Conservation (phyloP, 2,329 filamentous ascomycete species). For the Tolypocladium nubicola region DNA sequence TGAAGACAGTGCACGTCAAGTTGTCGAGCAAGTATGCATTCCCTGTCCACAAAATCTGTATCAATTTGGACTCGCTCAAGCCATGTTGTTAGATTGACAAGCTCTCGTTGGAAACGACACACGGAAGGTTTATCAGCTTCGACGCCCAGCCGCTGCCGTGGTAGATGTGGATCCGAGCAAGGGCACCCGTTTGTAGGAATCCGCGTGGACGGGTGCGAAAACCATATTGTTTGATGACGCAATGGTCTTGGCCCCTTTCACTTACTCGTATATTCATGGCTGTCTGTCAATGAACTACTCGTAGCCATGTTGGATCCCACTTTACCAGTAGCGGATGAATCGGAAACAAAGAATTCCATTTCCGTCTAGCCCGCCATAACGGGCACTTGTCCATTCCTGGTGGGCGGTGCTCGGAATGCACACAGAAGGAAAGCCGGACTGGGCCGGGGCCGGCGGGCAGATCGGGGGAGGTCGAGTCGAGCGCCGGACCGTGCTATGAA, state of each 20-base stretch:
- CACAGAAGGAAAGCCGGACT: not conserved
- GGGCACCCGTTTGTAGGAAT: not conserved
- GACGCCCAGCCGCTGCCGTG: slow-evolving; percentile 5
- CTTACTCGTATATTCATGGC: no score
- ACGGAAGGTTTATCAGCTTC: slow-evolving; percentile 6
- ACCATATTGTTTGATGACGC: no score
- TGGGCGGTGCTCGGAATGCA: not conserved
- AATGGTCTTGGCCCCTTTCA: no score
- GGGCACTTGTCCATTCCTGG: no score
- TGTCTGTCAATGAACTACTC: no score
- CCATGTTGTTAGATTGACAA: slow-evolving; percentile 1
- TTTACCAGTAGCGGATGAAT: no score
- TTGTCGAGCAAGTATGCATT: slow-evolving; percentile 6
- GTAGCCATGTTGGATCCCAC: no score
- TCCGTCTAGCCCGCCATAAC: no score
- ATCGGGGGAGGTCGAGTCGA: not conserved
- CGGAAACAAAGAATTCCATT: no score
- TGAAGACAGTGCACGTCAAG: slow-evolving; percentile 1
- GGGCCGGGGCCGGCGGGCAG: not conserved
- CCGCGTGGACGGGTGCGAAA: no score
- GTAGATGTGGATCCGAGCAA: not conserved
- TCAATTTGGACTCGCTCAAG: not conserved
- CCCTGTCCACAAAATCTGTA: no score
- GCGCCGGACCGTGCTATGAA: not conserved
- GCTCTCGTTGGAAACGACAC: slow-evolving; percentile 5